Evolutionary conservation across 805 yeast species (phyloP).

Genomic region (Candida wancherniae): DNA sequence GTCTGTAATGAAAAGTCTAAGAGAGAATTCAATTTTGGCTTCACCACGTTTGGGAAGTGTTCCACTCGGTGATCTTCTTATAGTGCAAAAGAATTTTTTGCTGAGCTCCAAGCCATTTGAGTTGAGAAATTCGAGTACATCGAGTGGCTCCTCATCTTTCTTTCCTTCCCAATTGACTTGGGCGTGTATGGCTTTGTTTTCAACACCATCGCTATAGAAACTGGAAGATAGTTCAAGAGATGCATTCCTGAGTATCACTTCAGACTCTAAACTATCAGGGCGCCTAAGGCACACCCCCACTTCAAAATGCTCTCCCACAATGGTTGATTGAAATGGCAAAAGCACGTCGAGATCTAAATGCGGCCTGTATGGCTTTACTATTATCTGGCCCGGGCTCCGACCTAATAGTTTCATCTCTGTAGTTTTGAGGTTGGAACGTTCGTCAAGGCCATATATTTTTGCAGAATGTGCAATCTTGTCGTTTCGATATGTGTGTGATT

Average conservation of each 20-base stretch:
- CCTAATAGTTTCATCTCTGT: constrained; percentile 7
- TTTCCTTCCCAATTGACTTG: constrained; percentile 30
- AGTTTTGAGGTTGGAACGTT: constrained; percentile 1
- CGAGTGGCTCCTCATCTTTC: constrained; percentile 39
- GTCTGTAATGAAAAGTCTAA: constrained; percentile 23
- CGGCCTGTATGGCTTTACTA: constrained; percentile 23
- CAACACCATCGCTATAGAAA: constrained; percentile 12
- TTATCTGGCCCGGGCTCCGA: constrained; percentile 5
- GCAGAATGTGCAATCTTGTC: constrained; percentile 3
- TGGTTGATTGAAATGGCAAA: constrained; percentile 11
- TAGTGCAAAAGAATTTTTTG: constrained; percentile 19
- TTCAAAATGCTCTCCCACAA: constrained; percentile 29
- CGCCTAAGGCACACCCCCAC: constrained; percentile 20
- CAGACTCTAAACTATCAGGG: constrained; percentile 10
- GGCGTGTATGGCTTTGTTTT: constrained; percentile 16
- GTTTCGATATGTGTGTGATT: constrained; percentile 1
- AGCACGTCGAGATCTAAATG: constrained; percentile 14
- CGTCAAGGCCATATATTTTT: constrained; percentile 1
- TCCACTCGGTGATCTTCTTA: constrained; percentile 20
- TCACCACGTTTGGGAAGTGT: constrained; percentile 6
- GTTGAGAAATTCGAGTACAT: constrained; percentile 16
- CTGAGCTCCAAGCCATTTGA: constrained; percentile 4
- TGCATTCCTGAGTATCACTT: constrained; percentile 18
- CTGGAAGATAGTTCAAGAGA: constrained; percentile 20
- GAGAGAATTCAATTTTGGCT: constrained; percentile 17